These are phyloP conservation scores for Penstemon eatonii DNA, from an alignment of 257 asterid species.

Conservation along the genomic window DNA sequence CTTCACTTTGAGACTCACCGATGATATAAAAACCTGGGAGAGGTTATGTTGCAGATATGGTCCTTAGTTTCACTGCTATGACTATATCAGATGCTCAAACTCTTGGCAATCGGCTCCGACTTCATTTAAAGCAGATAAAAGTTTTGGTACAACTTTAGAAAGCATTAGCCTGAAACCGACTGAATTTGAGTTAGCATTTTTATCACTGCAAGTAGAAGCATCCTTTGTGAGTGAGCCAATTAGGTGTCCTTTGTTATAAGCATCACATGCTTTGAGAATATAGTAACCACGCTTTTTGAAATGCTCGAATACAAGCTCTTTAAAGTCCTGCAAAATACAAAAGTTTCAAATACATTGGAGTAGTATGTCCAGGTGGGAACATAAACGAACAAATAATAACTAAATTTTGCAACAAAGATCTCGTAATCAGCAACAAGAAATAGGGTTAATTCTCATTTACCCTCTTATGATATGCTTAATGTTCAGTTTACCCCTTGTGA, in stretches of 20 bases:
- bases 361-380: no score
- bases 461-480: no score
- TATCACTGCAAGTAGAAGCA: conserved; percentile 44
- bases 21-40: conserved; percentile 12
- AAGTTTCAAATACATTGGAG: neutral
- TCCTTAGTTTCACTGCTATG: conserved; percentile 36
- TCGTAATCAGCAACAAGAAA: conserved; percentile 9
- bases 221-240: conserved; percentile 82
- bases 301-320: conserved; percentile 73
- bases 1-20: neutral
- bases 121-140: conserved; percentile 53
- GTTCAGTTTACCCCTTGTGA: no score
- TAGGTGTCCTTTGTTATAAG: conserved; percentile 87
- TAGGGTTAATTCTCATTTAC: neutral
- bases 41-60: conserved; percentile 23
- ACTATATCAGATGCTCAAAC: conserved; percentile 53
- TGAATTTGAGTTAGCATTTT: conserved; percentile 58
- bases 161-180: conserved; percentile 96
- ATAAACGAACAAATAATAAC: neutral
- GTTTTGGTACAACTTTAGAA: conserved; percentile 78
- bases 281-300: conserved; percentile 77
- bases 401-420: conserved; percentile 13
- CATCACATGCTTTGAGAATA: conserved; percentile 92
- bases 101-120: conserved; percentile 79
- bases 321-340: conserved; percentile 65